Conservation (phyloP, 208 protist genomes). For the Leishmania braziliensis region DNA sequence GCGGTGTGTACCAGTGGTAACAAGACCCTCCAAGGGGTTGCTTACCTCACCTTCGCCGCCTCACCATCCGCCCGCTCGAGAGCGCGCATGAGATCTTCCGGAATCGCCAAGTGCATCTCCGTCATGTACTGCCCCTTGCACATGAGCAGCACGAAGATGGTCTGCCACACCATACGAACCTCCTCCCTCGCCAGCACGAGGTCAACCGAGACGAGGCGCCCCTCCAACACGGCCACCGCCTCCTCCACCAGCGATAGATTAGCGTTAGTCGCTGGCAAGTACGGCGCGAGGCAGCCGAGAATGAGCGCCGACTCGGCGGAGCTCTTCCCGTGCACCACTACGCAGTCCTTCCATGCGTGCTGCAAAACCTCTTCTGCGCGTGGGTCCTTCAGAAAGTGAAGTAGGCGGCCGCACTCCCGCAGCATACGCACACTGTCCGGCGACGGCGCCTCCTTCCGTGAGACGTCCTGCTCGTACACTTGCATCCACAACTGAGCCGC, state of each 20-base stretch:
- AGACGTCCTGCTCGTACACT: conserved; percentile 24
- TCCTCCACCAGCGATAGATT: conserved; percentile 32
- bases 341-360: conserved; percentile 39
- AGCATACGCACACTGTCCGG: conserved; percentile 58
- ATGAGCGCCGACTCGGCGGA: conserved; percentile 69
- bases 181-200: conserved; percentile 72
- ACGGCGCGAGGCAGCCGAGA: conserved; percentile 73
- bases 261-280: conserved; percentile 42
- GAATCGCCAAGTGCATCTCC: conserved; percentile 52
- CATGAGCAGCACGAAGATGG: conserved; percentile 75
- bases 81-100: conserved; percentile 22
- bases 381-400: conserved; percentile 71
- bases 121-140: conserved; percentile 71
- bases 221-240: conserved; percentile 46
- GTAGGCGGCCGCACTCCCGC: conserved; percentile 73
- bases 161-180: conserved; percentile 75
- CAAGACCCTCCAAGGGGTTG: not conserved
- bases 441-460: conserved; percentile 3
- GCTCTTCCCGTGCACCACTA: conserved; percentile 48
- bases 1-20: not conserved
- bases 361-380: conserved; percentile 58
- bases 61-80: conserved; percentile 18
- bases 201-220: conserved; percentile 51
- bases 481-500: conserved; percentile 74
- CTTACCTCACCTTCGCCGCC: conserved; percentile 22